Base-by-base conservation (phyloP, 2,329 filamentous ascomycete genomes). In the Blastomyces parvus region DNA sequence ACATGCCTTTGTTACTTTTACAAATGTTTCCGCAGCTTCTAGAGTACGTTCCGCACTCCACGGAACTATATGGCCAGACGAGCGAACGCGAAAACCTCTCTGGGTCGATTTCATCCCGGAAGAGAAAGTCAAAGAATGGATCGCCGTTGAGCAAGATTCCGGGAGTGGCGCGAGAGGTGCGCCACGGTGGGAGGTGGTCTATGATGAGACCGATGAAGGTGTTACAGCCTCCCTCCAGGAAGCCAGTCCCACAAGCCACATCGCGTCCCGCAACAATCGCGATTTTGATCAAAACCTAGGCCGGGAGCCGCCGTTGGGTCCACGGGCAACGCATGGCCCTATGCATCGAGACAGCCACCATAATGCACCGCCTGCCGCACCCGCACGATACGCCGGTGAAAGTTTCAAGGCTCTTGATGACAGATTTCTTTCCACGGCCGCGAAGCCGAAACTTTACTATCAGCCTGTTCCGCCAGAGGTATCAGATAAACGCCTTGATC, bases 91-190 rank as follows among this genome's bases (percentile, higher is more conserved):
- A 40, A 95, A 94, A 73, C 82, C 86, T 0, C 81, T 97, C 0
- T 95, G 88, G 84, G 90, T 90, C 3, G 94, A 99, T 73, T 97
- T 94, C 73, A 82, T 97, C 25, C 93, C 93, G 0, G 83, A 88
- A 22, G 86, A 90, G 33, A 84, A 86, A 66, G 82, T 95, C 3
- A 74, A 79, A 17, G 82, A 83, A 30, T 97, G 91, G 91, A 87
- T 95, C 64, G 82, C 84, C 8, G 82, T 77, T 50, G 90, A 96
- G 74, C 78, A 86, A 69, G 74, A 79, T 69, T 77, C 68, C 70
- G 80, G 66, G 67, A 74, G 72, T 74, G 82, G 70, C 22, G 67
- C 73, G 61, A 74, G 72, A 14, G 70, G 72, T 61, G 72, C 72
- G 3, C 80, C 86, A 13, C 77, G 81, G 30, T 96, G 88, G 86